Evolutionary conservation across 2,329 filamentous ascomycete species (phyloP).

Genomic region (Monosporascus cannonballus): DNA sequence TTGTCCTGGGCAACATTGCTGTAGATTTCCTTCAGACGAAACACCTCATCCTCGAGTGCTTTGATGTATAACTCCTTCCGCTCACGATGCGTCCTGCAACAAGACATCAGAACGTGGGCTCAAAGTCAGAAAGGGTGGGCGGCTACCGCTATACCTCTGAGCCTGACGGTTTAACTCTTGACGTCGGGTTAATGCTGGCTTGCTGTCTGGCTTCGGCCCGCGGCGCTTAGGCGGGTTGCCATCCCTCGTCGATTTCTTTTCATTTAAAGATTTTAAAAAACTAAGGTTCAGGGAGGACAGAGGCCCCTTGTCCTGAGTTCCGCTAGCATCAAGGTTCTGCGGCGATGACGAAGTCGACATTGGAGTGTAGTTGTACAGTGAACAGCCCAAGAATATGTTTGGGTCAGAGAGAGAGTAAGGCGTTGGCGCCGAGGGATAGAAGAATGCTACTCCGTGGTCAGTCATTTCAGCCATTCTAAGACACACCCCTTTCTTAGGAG

Average conservation of each 20-base stretch:
- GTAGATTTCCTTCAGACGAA: constrained; percentile 82
- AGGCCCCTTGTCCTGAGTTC: constrained; percentile 25
- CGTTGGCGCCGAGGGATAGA: constrained; percentile 31
- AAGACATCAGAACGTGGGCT: constrained; percentile 7
- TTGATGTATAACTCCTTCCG: constrained; percentile 96
- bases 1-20: constrained; percentile 69
- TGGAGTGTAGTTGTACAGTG: constrained; percentile 27
- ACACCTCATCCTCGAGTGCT: constrained; percentile 82
- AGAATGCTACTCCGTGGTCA: constrained; percentile 29
- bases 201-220: constrained; percentile 94
- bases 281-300: constrained; percentile 45
- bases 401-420: constrained; percentile 26
- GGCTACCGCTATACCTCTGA: constrained; percentile 60
- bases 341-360: constrained; percentile 46
- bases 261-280: constrained; percentile 61
- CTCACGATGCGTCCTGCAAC: constrained; percentile 81
- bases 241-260: constrained; percentile 78
- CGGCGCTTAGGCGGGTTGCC: constrained; percentile 81
- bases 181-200: constrained; percentile 82
- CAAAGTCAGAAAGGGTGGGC: neutral
- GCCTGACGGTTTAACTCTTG: constrained; percentile 95
- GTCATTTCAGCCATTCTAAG: constrained; percentile 23
- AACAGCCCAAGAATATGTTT: constrained; percentile 23
- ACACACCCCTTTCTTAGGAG: neutral
- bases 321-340: constrained; percentile 11